phyloP scores from a whole-genome alignment of 1,139 yeast genomes.

The Lodderomyces beijingensis region DNA sequence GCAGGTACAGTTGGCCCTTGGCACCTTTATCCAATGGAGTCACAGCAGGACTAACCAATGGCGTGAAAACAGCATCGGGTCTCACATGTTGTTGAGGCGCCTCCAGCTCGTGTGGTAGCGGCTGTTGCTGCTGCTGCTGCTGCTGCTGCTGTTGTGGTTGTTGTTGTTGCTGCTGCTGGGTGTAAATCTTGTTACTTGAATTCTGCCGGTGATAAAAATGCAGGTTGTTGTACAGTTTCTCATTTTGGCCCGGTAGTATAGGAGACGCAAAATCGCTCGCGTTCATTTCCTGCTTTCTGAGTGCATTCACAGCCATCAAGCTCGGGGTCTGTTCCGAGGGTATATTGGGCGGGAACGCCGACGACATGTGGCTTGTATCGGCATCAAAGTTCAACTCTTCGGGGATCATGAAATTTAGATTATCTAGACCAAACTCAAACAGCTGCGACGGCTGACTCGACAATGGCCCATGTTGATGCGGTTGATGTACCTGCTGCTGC shows the following conservation, averaged over 20 bases:
- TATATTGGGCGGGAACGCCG: constrained; percentile 34
- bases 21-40: constrained; percentile 50
- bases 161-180: constrained; percentile 28
- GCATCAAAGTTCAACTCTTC: constrained; percentile 22
- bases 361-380: constrained; percentile 17
- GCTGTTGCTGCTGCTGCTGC: constrained; percentile 41
- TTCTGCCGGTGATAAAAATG: too few relatives aligned
- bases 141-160: constrained; percentile 44
- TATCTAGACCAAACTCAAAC: constrained; percentile 25
- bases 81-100: constrained; percentile 28
- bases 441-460: constrained; percentile 9
- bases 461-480: constrained; percentile 6
- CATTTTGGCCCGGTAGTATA: neutral
- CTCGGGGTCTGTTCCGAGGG: constrained; percentile 26
- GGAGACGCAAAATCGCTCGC: neutral
- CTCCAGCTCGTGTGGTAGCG: constrained; percentile 34
- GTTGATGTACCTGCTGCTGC: constrained; percentile 7
- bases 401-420: constrained; percentile 25
- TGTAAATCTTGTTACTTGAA: too few relatives aligned
- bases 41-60: constrained; percentile 70
- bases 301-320: constrained; percentile 20
- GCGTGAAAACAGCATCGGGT: constrained; percentile 60
- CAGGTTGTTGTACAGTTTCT: neutral
- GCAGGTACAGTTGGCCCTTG: constrained; percentile 11
- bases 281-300: constrained; percentile 7